Percentiles rank a stretch among this genome's conserved stretches.
phyloP scores from a whole-genome alignment of 192 early-diverging fungal genomes.

The Glomus cerebriforme region DNA sequence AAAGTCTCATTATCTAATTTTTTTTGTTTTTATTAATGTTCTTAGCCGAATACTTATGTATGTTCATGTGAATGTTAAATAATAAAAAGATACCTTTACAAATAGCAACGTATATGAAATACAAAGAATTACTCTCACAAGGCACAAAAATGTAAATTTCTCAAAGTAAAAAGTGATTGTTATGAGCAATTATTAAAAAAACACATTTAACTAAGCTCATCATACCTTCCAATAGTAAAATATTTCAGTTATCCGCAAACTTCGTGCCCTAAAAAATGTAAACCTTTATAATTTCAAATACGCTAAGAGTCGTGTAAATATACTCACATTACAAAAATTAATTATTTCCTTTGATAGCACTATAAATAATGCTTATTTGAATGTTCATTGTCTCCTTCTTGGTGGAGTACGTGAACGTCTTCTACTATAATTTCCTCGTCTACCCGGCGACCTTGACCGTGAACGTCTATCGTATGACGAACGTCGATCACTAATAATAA shows the following conservation, averaged over 20 bases:
- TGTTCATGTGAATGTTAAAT: background rate
- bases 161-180: background rate
- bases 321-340: background rate
- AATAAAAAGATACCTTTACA: background rate
- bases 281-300: background rate
- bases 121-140: background rate
- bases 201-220: background rate
- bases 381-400: slow-evolving; percentile 13
- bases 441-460: slow-evolving; percentile 24
- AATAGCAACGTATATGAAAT: background rate
- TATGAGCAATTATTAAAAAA: background rate
- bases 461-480: slow-evolving; percentile 12
- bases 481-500: slow-evolving; percentile 23
- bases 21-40: no score
- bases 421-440: slow-evolving; percentile 13
- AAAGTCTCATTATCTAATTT: no score
- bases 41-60: no score
- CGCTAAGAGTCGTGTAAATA: background rate
- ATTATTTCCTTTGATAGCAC: background rate
- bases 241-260: background rate
- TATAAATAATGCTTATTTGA: background rate
- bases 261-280: background rate
- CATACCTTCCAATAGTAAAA: background rate
- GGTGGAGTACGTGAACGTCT: slow-evolving; percentile 23
- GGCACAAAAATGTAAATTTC: background rate